Base-by-base conservation (phyloP, 2,329 filamentous ascomycete genomes). In the Botrytis medusae region DNA sequence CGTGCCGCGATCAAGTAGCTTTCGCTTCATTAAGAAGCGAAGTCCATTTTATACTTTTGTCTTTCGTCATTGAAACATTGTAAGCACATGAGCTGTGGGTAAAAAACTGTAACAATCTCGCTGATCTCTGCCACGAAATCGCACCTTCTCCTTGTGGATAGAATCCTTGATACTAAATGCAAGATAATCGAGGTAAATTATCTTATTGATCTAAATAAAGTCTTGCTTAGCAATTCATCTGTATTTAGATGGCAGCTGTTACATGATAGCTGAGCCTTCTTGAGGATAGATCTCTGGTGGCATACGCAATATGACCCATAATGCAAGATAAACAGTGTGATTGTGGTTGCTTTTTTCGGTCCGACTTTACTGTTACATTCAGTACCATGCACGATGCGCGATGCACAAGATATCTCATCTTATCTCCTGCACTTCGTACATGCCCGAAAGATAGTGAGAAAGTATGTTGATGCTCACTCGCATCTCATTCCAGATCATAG, bases 191-290 rank as follows among this genome's bases (percentile, higher is more conserved):
- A 16, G 1, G 29, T 22, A 9, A 37, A 37, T 37, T 61, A n/a
- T 29, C 59, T 61, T 37, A 10, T 61, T 37, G 59, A 37, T 61
- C 9, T 6, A 61, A 22, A 37, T 18, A 16, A 6, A 61, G 29
- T 37, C 59, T 37, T 61, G 32, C 14, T 61, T 61, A 61, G 59
- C 59, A 61, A n/a, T 61, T 61, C 59, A 61, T 61, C 32, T 61
- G 37, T 9, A 37, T 61, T 61, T 16, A 16, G 59, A n/a, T 44
- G 18, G 7, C 6, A 46, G 8, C 3, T 46, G 29, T 61, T 37
- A 61, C 14, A 61, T 37, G 16, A 20, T 37, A 61, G n/a, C 59
- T 61, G 29, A 61, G 6, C 14, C 5, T 61, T 29, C 59, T 29
- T 61, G 14, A 61, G 2, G 16, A 22, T 61, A 61, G 32, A 61